phyloP scores from a whole-genome alignment of 2,329 filamentous ascomycete species.

The Sporothrix pallida region DNA sequence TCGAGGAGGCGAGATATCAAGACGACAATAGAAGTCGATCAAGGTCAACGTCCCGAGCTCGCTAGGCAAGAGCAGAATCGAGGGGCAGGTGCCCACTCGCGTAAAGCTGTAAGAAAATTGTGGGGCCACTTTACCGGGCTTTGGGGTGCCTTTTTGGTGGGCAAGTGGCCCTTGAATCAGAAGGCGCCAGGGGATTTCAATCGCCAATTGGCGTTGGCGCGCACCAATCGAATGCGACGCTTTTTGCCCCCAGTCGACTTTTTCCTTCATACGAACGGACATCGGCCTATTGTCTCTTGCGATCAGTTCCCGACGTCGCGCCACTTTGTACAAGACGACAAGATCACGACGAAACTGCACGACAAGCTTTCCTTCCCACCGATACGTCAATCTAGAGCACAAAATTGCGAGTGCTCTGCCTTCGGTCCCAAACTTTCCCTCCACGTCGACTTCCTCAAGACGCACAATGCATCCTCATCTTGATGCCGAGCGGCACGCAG shows the following conservation, averaged over 20 bases:
- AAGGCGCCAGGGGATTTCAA: background rate
- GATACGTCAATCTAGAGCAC: background rate
- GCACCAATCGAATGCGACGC: conserved; percentile 21
- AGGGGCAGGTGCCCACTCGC: conserved; percentile 16
- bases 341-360: too few species aligned
- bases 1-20: too few species aligned
- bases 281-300: background rate
- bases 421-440: background rate
- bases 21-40: background rate
- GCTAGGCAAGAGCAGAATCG: conserved; percentile 19
- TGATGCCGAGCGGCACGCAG: conserved; percentile 88
- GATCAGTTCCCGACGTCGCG: background rate
- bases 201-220: conserved; percentile 1
- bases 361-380: background rate
- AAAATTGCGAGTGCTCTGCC: background rate
- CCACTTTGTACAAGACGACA: background rate
- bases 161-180: background rate
- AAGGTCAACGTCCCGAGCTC: background rate
- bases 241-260: conserved; percentile 8
- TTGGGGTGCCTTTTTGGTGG: background rate
- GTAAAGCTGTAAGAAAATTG: background rate
- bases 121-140: conserved; percentile 17
- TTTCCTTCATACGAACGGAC: background rate
- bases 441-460: background rate
- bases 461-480: conserved; percentile 92